Conservation (phyloP, 139 green algal species). For the Ostreobium quekettii region DNA sequence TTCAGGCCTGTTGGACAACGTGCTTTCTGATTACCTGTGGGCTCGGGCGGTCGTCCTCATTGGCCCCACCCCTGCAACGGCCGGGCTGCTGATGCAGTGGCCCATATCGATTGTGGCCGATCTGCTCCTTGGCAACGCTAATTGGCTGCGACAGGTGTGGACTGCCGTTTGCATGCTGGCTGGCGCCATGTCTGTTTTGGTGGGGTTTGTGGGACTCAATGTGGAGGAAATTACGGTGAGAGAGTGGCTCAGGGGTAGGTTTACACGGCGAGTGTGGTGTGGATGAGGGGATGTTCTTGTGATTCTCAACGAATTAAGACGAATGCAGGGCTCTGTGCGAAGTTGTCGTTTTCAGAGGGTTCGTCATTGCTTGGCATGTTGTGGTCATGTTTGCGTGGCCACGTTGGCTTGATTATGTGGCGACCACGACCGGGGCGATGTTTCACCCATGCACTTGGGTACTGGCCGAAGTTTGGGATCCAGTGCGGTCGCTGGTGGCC, state of each 20-base stretch:
- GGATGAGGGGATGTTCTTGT: too few relatives aligned
- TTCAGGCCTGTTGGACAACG: conserved; percentile 87
- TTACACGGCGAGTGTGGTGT: too few relatives aligned
- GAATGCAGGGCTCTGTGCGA: too few relatives aligned
- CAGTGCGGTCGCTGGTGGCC: too few relatives aligned
- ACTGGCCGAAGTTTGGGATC: too few relatives aligned
- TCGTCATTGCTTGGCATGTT: too few relatives aligned
- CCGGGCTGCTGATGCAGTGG: conserved; percentile 79
- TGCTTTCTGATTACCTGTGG: conserved; percentile 93
- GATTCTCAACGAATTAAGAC: too few relatives aligned
- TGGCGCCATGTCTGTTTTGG: conserved; percentile 49
- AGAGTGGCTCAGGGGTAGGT: background rate
- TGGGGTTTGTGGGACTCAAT: conserved; percentile 63
- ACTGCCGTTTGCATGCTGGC: conserved; percentile 40
- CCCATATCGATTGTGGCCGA: conserved; percentile 53
- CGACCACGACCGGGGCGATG: too few relatives aligned
- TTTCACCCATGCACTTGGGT: too few relatives aligned
- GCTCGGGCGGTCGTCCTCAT: conserved; percentile 84
- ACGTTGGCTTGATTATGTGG: too few relatives aligned
- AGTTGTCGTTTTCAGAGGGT: too few relatives aligned
- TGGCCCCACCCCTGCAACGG: conserved; percentile 77
- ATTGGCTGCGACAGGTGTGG: conserved; percentile 34
- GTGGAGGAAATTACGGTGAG: conserved; percentile 4
- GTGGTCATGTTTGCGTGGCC: too few relatives aligned
- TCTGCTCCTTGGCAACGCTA: conserved; percentile 21